Evolutionary conservation across 2,329 filamentous ascomycete species (phyloP), one percentile per base, ranked within the genome.

Genomic region (Sporothrix inflata): DNA sequence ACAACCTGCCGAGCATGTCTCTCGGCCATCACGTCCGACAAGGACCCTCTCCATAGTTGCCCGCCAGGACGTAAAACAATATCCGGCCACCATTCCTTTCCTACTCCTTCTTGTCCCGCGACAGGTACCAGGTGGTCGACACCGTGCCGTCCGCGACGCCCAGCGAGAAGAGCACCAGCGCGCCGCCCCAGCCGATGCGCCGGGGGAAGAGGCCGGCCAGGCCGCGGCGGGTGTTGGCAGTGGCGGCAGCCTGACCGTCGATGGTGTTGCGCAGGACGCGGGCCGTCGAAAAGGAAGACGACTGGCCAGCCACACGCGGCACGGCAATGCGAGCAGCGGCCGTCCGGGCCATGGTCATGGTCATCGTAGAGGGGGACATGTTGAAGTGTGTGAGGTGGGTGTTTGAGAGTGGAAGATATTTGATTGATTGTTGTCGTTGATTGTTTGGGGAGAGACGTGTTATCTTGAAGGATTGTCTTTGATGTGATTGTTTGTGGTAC

Each of bases 101-200:
- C 34, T 63, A 63, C 57, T 63, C 34, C 57, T 38, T 19, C 34
- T 42, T 40, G 4, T 5, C 19, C 57, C 34, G 30, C 30, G 34
- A 38, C n/a, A 63, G 11, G 57, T 63, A 63, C 19, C n/a, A 63
- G 9, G n/a, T 30, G 8, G 42, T 67, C 1, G 24, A 34, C 12
- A 21, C 9, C 21, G 8, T 19, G 42, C 40, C 63, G 42, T 47
- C 63, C 1, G 63, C 63, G 1, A 47, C 42, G 24, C 42, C 63
- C 5, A n/a, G 12, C n/a, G n/a, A 14, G 16, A 49, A 67, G 21
- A 47, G 24, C 7, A n/a, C 24, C 4, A 34, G 42, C 6, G 42
- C 40, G 12, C 42, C 63, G 40, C 42, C 40, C 63, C 40, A 67
- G 63, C 63, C 63, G 9, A 47, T 67, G 63, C 40, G 40, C 27